Conservation (phyloP, 208 protist genomes). For the Balamuthia mandrillaris region DNA sequence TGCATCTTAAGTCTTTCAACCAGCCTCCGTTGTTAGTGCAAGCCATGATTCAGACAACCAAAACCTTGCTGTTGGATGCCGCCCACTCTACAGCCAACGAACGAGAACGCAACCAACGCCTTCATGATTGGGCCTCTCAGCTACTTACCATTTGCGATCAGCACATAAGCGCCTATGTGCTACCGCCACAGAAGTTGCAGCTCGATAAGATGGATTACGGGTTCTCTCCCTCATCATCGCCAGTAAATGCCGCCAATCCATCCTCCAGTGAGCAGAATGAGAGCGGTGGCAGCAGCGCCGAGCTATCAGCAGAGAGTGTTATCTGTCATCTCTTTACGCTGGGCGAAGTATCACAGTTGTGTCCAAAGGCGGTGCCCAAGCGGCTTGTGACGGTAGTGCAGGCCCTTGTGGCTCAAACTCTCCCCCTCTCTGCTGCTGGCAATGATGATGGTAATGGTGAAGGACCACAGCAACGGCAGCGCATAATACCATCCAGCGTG, state of each 20-base stretch:
- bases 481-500: neutral
- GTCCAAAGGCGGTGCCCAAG: conserved; percentile 21
- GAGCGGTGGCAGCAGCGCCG: too few relatives aligned
- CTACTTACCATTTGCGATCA: conserved; percentile 23
- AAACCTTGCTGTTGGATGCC: too few relatives aligned
- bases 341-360: conserved; percentile 22
- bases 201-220: neutral
- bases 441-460: too few relatives aligned
- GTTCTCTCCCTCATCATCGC: neutral
- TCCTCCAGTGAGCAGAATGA: neutral
- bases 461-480: too few relatives aligned
- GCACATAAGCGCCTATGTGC: conserved; percentile 15
- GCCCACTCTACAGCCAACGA: neutral
- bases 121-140: neutral
- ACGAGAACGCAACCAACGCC: neutral
- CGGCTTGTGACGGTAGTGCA: conserved; percentile 29
- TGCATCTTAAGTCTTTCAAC: neutral
- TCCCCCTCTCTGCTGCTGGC: neutral
- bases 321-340: conserved; percentile 18
- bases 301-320: neutral
- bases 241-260: neutral
- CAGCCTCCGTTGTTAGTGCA: neutral
- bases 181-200: conserved; percentile 6
- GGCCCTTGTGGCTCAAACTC: neutral
- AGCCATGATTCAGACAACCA: conserved; percentile 3